Base-by-base conservation (phyloP, 257 asterid species). In the Solanum paucissectum region DNA sequence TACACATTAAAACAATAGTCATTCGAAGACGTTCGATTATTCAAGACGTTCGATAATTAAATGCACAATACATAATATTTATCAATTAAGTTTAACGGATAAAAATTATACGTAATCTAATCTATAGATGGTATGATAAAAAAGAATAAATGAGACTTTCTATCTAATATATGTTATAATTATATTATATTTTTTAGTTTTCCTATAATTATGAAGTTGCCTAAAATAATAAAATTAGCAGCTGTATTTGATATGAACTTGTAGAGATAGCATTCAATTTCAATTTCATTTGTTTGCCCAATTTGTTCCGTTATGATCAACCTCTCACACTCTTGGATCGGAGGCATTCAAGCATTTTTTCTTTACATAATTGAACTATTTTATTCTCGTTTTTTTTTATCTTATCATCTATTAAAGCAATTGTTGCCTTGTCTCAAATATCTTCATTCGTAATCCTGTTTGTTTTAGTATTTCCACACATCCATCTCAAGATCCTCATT, bases 361-460 rank as follows among this genome's bases (percentile, higher is more conserved):
- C 23, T 52, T 16, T 2, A 52, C 3, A 58, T 20, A 9, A 1
- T 23, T 11, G 7, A 62, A n/a, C 32, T 10, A n/a, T n/a, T 5
- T 62, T 10, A 62, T 2, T 62, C 32, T 23, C 3, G 0, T 14
- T 14, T 62, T n/a, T n/a, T 10, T 49, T 18, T 16, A 23, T 62
- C 33, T 62, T 25, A 8, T 11, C 16, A 64, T 64, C 18, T 12
- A 5, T 11, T n/a, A 11, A 58, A 21, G 2, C 13, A 60, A 60
- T 1, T 8, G 0, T 3, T 60, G 0, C 1, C 5, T 8, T 8
- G 12, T 62, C 6, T 23, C 3, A 8, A 23, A 62, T 62, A 23
- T 62, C 7, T 9, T 62, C 0, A 9, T 62, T 62, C 6, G 0
- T 23, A 23, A 23, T 60, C 12, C 0, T 8, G 1, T 2, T 1